Base-by-base conservation (phyloP, 1,284 basidiomycete species). In the Albatrellus sp. region DNA sequence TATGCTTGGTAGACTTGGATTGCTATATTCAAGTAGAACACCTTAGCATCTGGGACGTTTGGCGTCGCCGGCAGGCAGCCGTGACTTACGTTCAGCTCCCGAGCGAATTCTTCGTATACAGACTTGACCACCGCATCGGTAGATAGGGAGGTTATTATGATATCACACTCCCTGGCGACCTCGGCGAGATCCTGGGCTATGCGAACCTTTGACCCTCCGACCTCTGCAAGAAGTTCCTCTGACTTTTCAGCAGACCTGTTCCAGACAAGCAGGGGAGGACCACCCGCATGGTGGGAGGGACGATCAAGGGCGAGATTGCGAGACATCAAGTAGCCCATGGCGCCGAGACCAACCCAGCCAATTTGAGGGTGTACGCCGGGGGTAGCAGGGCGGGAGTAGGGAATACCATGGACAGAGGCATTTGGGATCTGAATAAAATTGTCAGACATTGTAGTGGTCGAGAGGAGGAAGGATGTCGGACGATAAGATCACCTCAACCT, bases 131-230 rank as follows among this genome's bases (percentile, higher is more conserved):
- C 84, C 7, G 72, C 73, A 54, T 96, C 91, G 51, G 73, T 75
- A 12, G 75, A 72, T 24, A 94, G 70, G 49, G 75, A 81, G 36
- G 86, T 86, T 57, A 94, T 66, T 55, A 94, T 73, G 52, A 94
- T 64, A 62, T 94, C 88, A 57, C 84, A 86, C 54, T 80, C 67
- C 11, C 51, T 57, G 1, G 70, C 84, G 46, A 90, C 53, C 48
- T 86, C 68, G 37, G 67, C 72, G 14, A 73, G 62, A 45, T 64
- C 64, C 17, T 72, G 61, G 3, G 80, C 80, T 38, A 84, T 67
- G 30, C 58, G 57, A 55, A 80, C 61, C 50, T 70, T 69, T 43
- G 65, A 57, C 19, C 66, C 55, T 13, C 77, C 77, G 19, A 83
- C 54, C 47, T 79, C 72, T 33, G 72, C 60, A 4, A 66, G 57